Percentiles rank a stretch among this genome's conserved stretches.
Conservation (phyloP, 208 protist genomes). For the Leishmania braziliensis region DNA sequence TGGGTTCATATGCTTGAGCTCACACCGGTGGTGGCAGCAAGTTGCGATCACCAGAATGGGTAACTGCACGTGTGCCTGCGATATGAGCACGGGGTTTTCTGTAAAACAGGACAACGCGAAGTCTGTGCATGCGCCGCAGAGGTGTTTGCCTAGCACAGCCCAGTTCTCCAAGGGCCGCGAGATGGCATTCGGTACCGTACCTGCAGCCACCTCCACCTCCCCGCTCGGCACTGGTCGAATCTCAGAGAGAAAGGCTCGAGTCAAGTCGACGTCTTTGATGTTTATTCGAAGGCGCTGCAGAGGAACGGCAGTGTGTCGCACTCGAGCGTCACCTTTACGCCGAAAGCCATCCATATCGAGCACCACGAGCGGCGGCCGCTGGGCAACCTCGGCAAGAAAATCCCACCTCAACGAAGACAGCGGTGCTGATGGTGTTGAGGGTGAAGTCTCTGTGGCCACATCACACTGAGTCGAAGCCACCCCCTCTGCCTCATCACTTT, state of each 20-base stretch:
- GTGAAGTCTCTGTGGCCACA: background rate
- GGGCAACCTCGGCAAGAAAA: constrained; percentile 23
- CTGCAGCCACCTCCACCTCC: background rate
- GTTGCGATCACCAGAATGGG: constrained; percentile 63
- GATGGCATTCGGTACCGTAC: background rate
- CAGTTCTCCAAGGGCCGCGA: constrained; percentile 21
- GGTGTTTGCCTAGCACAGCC: constrained; percentile 74
- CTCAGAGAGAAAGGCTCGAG: constrained; percentile 33
- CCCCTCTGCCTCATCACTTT: background rate
- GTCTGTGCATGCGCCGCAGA: constrained; percentile 82
- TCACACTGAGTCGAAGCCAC: background rate
- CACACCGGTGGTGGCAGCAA: constrained; percentile 83
- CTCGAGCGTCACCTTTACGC: constrained; percentile 69
- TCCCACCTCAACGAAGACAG: constrained; percentile 2
- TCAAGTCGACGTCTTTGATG: constrained; percentile 76
- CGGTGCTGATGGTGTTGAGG: background rate
- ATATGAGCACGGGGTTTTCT: constrained; percentile 9
- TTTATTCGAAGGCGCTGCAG: constrained; percentile 71
- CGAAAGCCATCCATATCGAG: constrained; percentile 75
- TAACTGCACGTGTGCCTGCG: constrained; percentile 25
- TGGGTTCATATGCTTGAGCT: constrained; percentile 61
- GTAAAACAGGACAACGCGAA: constrained; percentile 76
- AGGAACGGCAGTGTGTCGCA: constrained; percentile 46
- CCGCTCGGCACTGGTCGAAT: background rate
- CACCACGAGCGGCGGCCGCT: constrained; percentile 43